A percentile compares a stretch with the other conserved stretches of the same genome.
Evolutionary conservation across 768 basidiomycete species (phyloP).

Genomic region (Tricholomella constricta): DNA sequence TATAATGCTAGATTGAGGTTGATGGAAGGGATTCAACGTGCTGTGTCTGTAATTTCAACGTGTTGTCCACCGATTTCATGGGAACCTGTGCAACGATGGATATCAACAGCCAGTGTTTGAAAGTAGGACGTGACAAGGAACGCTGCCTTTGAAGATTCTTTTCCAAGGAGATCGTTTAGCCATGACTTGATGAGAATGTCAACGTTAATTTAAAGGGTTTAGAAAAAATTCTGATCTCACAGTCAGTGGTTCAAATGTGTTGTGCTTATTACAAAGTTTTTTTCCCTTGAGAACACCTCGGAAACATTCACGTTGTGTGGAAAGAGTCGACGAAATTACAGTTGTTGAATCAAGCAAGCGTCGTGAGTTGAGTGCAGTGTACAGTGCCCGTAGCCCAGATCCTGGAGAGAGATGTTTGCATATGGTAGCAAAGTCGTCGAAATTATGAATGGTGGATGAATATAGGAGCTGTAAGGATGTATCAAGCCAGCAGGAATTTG

Average conservation of each 20-base stretch:
- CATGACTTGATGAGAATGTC: not conserved
- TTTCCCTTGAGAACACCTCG: not conserved
- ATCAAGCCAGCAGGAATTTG: not conserved
- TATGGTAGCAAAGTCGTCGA: not conserved
- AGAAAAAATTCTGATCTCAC: not conserved
- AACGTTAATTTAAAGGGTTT: not conserved
- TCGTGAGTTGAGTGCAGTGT: not conserved
- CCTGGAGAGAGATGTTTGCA: not conserved
- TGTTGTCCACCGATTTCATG: not conserved
- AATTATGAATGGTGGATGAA: not conserved
- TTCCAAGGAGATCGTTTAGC: not conserved
- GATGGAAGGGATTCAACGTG: not conserved
- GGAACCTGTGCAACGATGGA: constrained; percentile 1
- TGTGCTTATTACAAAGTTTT: not conserved
- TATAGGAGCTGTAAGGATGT: constrained; percentile 6
- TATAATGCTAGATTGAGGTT: not conserved
- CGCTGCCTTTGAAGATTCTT: not conserved
- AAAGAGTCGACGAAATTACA: not conserved
- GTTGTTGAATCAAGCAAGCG: not conserved
- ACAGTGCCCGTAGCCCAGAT: not conserved
- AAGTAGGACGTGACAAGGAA: not conserved
- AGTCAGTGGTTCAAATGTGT: not conserved
- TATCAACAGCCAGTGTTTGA: not conserved
- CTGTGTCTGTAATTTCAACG: not conserved
- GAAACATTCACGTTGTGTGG: not conserved